Conservation (phyloP, 73 alveolate species). For the Diophrys sp. region DNA sequence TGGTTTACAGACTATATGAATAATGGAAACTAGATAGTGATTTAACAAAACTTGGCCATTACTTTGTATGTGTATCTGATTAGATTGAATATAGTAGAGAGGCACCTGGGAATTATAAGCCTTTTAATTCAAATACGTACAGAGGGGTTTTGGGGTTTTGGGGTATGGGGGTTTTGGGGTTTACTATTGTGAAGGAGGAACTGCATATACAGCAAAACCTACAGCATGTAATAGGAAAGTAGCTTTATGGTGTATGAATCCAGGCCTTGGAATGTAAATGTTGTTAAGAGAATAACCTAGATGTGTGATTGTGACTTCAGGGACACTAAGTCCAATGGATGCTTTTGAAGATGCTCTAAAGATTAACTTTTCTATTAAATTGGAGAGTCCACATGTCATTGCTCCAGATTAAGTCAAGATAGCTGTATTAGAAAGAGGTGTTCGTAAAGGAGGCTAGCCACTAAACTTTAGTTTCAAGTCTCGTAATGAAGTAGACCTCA, state of each 20-base stretch:
- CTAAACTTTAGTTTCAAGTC: conserved; percentile 65
- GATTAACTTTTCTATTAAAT: conserved; percentile 10
- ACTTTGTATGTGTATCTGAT: not conserved
- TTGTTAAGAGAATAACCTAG: conserved; percentile 12
- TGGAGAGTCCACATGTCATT: conserved; percentile 25
- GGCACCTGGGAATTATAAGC: not conserved
- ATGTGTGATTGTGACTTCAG: conserved; percentile 25
- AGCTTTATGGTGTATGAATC: conserved; percentile 22
- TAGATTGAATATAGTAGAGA: not conserved
- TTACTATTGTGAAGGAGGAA: not conserved
- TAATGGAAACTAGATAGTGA: too few relatives aligned
- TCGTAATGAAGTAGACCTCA: conserved; percentile 69
- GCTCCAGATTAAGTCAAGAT: conserved; percentile 33
- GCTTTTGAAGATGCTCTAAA: conserved; percentile 4
- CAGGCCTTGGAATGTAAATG: conserved; percentile 14
- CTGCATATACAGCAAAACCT: not conserved
- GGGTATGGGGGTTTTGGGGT: too few relatives aligned
- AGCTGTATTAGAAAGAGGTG: conserved; percentile 45
- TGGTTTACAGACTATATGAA: too few relatives aligned
- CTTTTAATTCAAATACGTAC: conserved; percentile 1
- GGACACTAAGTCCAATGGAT: conserved; percentile 31
- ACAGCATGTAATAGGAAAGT: conserved; percentile 18
- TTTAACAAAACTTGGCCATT: too few relatives aligned
- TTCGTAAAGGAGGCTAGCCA: too few relatives aligned
- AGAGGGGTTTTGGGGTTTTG: conserved; percentile 14